Evolutionary conservation across 148 eudicot species (phyloP), one percentile per base, ranked within the genome.

Genomic region (Rheum nobile): DNA sequence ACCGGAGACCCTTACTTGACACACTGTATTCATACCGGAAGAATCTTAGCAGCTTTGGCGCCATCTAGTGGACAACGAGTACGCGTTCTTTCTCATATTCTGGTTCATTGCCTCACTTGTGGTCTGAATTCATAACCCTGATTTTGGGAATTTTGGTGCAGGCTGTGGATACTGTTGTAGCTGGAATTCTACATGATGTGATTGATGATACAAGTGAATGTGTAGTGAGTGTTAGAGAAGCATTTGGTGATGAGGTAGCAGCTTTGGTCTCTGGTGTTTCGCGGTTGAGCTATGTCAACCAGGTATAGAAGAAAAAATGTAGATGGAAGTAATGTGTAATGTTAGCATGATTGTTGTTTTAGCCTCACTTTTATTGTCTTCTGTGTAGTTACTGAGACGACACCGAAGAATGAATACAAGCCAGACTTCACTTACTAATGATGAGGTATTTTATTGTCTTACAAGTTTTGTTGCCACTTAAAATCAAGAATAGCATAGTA

Each of bases 101-200:
- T 59, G 16, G 67, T 26, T 26, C 12, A 16, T 7, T 8, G 63
- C 57, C 4, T 50, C 57, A 50, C 22, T 61, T 9, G 6, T 12
- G 34, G 0, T 35, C 24, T 38, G 31, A 71, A 71, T 71, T 32
- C 17, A 35, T 43, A 71, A 5, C 2, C 29, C 46, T 41, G 13
- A 71, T 39, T 19, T 43, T 71, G n/a, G 48, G 42, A 52, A 67
- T 39, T 76, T 35, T 82, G 75, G 35, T 80, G 71, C 74, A 92
- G 98, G 98, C 98, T 83, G 86, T 89, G 76, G 95, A 93, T 78
- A 91, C 98, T 22, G 86, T 93, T 77, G 92, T 91, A 42, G 91
- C 98, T 69, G 98, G 97, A 71, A 91, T 93, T 83, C 97, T 93
- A 54, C 98, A 93, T 82, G 98, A 93, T 67, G 90, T 93, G 48